Percentiles rank a stretch among this genome's conserved stretches.
phyloP scores from a whole-genome alignment of 2,329 filamentous ascomycete genomes.

The Exserohilum turcica region DNA sequence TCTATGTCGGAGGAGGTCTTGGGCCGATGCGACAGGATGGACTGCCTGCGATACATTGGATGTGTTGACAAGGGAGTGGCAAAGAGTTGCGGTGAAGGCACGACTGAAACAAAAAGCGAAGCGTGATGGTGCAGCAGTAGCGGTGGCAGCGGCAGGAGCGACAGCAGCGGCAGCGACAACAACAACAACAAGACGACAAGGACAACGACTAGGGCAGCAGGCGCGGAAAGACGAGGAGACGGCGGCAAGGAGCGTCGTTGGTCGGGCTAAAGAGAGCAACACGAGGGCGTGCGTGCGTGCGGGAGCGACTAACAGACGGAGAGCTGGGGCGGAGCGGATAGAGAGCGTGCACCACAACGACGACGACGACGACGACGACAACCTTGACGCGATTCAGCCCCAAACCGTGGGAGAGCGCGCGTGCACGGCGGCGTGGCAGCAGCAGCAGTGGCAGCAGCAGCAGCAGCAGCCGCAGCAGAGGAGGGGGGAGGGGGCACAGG shows the following conservation, averaged over 20 bases:
- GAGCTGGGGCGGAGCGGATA: neutral
- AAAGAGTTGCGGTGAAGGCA: constrained; percentile 8
- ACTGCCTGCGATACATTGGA: constrained; percentile 45
- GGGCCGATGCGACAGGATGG: constrained; percentile 45
- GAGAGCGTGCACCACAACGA: constrained; percentile 21
- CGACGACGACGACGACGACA: too few species aligned
- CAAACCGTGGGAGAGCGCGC: constrained; percentile 5
- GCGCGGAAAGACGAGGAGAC: neutral
- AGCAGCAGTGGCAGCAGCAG: too few species aligned
- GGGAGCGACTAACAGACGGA: neutral
- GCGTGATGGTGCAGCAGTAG: neutral
- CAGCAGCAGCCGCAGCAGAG: too few species aligned
- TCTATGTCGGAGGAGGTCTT: constrained; percentile 53
- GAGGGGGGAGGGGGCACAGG: neutral
- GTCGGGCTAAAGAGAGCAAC: neutral
- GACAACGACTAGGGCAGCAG: neutral
- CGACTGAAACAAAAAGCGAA: constrained; percentile 4
- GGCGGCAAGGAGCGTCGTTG: constrained; percentile 4
- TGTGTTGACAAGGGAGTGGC: constrained; percentile 20
- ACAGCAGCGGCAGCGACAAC: neutral
- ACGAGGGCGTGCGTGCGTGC: too few species aligned
- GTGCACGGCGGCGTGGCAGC: neutral
- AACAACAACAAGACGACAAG: too few species aligned
- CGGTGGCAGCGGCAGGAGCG: neutral
- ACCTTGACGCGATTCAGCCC: constrained; percentile 12